phyloP scores from a whole-genome alignment of 1,139 yeast species.

The Geotrichum citri-aurantii region DNA sequence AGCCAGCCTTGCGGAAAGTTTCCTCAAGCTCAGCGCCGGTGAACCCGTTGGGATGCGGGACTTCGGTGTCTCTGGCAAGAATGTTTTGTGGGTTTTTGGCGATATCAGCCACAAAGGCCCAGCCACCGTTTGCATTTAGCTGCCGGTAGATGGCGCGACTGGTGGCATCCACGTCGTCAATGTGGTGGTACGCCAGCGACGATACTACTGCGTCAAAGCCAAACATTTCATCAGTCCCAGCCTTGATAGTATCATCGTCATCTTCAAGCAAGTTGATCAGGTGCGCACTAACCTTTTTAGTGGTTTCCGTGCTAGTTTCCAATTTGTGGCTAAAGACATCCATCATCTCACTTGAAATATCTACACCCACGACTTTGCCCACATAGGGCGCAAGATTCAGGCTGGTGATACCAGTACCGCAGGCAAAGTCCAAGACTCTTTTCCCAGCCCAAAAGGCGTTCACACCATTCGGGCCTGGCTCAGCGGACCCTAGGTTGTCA shows the following conservation, averaged over 20 bases:
- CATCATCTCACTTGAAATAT: constrained; percentile 30
- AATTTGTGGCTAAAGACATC: constrained; percentile 25
- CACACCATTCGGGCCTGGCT: background rate
- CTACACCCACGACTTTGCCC: constrained; percentile 29
- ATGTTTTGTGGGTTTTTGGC: background rate
- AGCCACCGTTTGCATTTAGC: constrained; percentile 25
- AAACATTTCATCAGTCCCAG: constrained; percentile 21
- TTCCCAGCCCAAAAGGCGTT: constrained; percentile 22
- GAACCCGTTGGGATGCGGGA: constrained; percentile 25
- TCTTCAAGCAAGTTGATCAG: constrained; percentile 22
- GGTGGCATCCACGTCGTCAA: constrained; percentile 26
- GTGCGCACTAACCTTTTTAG: constrained; percentile 24
- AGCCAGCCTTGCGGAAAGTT: constrained; percentile 24
- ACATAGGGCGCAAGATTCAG: constrained; percentile 27
- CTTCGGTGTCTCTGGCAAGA: constrained; percentile 1
- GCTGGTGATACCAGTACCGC: constrained; percentile 31
- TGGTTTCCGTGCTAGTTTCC: constrained; percentile 22
- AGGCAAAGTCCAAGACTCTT: constrained; percentile 31
- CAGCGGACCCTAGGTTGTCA: constrained; percentile 30
- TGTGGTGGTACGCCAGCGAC: constrained; percentile 32
- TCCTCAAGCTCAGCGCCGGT: constrained; percentile 16
- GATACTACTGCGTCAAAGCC: constrained; percentile 29
- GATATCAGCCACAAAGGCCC: constrained; percentile 28
- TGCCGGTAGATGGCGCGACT: constrained; percentile 22
- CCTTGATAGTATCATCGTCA: constrained; percentile 15